phyloP scores from a whole-genome alignment of 441 rosid genomes.

The Corymbia citriodora region DNA sequence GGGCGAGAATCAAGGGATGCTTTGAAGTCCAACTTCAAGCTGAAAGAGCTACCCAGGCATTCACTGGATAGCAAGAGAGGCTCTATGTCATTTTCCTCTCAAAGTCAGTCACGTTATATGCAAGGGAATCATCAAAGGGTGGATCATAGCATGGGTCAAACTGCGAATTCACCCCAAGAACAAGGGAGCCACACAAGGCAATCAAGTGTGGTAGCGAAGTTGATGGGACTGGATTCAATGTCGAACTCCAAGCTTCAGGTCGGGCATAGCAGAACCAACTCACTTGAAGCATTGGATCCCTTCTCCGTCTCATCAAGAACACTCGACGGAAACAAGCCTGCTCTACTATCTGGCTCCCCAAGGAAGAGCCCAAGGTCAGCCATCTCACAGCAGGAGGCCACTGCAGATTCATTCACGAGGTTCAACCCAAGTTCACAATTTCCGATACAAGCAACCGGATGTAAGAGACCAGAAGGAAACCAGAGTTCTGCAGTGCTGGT shows the following conservation, averaged over 20 bases:
- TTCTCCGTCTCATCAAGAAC: slow-evolving; percentile 22
- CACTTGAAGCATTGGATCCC: slow-evolving; percentile 15
- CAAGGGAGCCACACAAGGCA: slow-evolving; percentile 46
- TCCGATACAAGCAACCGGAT: slow-evolving; percentile 63
- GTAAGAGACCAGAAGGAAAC: slow-evolving; percentile 55
- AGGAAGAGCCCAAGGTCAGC: slow-evolving; percentile 41
- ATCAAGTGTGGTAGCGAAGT: slow-evolving; percentile 74
- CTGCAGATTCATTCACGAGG: slow-evolving; percentile 37
- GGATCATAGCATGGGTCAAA: slow-evolving; percentile 3
- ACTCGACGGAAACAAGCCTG: slow-evolving; percentile 29
- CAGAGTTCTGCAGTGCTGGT: slow-evolving; percentile 31
- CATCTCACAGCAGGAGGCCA: slow-evolving; percentile 29
- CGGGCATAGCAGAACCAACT: slow-evolving; percentile 2
- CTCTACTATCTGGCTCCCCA: slow-evolving; percentile 36
- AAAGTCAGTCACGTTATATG: slow-evolving; percentile 31
- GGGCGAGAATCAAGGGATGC: slow-evolving; percentile 58
- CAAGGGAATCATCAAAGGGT: slow-evolving; percentile 20
- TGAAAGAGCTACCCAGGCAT: slow-evolving; percentile 82
- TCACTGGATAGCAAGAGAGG: slow-evolving; percentile 80
- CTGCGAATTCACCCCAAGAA: slow-evolving; percentile 34
- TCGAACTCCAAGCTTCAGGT: slow-evolving; percentile 15
- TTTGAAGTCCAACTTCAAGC: slow-evolving; percentile 45
- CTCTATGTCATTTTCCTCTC: slow-evolving; percentile 36
- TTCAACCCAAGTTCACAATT: slow-evolving; percentile 37
- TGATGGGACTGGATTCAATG: slow-evolving; percentile 79